Evolutionary conservation across 1,139 yeast species (phyloP).

Genomic region (Arxiozyma slooffiae): DNA sequence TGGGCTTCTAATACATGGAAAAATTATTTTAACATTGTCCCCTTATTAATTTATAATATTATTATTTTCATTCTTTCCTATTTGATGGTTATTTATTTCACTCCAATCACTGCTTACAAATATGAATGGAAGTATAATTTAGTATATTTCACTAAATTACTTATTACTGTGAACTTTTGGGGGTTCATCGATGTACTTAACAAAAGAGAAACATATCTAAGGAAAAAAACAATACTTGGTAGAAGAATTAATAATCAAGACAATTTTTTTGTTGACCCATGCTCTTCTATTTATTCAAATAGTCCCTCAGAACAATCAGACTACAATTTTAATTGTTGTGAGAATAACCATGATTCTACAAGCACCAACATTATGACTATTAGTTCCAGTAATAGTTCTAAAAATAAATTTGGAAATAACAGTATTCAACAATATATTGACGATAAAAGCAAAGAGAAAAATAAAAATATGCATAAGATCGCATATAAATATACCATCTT

Average conservation of each 20-base stretch:
- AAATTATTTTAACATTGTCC: conserved; percentile 23
- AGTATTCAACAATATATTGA: not conserved
- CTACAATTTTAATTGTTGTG: not conserved
- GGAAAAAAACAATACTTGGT: conserved; percentile 26
- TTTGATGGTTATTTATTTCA: conserved; percentile 14
- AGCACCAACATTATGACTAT: not conserved
- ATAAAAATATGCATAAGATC: not conserved
- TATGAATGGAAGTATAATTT: conserved; percentile 21
- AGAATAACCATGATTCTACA: not conserved
- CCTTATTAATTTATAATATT: conserved; percentile 20
- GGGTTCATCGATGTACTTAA: conserved; percentile 27
- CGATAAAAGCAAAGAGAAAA: not conserved
- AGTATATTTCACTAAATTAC: conserved; percentile 18
- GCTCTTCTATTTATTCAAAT: conserved; percentile 8
- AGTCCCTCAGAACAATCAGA: not conserved
- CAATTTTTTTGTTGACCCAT: conserved; percentile 22
- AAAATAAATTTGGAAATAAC: too few species aligned
- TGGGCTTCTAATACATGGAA: conserved; percentile 13
- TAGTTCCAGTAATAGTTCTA: not conserved
- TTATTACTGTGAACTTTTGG: conserved; percentile 28
- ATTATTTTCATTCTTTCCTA: conserved; percentile 14
- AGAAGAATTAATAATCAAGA: conserved; percentile 25
- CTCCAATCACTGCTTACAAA: conserved; percentile 4
- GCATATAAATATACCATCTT: not conserved
- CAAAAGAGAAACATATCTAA: conserved; percentile 20